Evolutionary conservation across 2,329 filamentous ascomycete species (phyloP), one percentile per base, ranked within the genome.

Genomic region (Monosporascus sp.): DNA sequence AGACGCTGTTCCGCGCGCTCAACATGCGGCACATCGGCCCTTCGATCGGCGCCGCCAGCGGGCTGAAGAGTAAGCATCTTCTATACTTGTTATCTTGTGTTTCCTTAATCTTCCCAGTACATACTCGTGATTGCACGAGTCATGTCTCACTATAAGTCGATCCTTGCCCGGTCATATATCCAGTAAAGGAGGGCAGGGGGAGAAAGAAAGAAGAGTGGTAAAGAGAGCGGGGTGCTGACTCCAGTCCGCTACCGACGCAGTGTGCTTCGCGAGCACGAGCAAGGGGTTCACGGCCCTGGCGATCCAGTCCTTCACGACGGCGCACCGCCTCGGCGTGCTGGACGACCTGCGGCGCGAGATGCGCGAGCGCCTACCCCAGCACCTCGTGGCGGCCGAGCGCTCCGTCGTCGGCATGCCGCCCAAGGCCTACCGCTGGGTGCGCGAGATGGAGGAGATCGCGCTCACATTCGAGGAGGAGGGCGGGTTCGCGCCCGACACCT

Each of bases 361-460:
- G 51, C 68, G 72, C 14, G 67, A 70, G 9, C 72, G 77, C 53
- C 72, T 74, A 48, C 82, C 85, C 0, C 65, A 63, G 2, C 69
- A 74, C 37, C 73, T 75, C 15, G 66, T 70, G 25, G 64, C 69
- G 48, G 81, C 76, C 0, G 76, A 81, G 60, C 72, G 65, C 35
- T 72, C 77, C 2, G 71, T 89, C 8, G 72, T 79, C 4, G 72
- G 68, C 15, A 88, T 90, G 79, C 77, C 86, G 24, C 82, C 83
- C 7, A 92, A 91, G 70, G 88, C 88, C 18, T 90, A 90, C 66
- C 75, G 88, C 11, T 92, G 88, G 87, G 84, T 89, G 0, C 74
- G 77, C 37, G 88, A 91, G 73, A 90, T 92, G 88, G 78, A 84
- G 60, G 83, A 91, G 74, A 90, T 92, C 63, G 81, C 80, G 4